Conservation (phyloP, 2,329 filamentous ascomycete genomes). For the Pseudogymnoascus sp. region DNA sequence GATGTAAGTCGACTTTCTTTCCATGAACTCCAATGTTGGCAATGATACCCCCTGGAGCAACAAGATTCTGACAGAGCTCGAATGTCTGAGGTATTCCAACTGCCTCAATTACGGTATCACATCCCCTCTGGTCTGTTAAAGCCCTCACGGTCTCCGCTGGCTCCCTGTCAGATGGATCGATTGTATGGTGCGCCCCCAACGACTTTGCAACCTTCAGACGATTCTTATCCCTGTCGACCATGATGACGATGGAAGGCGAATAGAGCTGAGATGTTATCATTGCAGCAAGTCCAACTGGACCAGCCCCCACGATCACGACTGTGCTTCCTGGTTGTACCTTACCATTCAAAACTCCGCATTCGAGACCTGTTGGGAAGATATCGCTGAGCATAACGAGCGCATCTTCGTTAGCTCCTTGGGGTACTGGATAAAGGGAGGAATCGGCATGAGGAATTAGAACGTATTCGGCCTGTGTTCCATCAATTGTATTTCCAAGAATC, state of each 20-base stretch:
- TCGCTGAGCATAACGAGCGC: conserved; percentile 52
- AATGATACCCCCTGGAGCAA: conserved; percentile 44
- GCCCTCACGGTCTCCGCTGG: conserved; percentile 32
- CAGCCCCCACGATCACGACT: conserved; percentile 46
- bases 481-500: conserved; percentile 50
- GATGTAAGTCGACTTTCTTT: conserved; percentile 40
- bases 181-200: conserved; percentile 39
- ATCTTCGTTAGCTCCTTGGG: conserved; percentile 73
- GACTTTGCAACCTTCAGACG: conserved; percentile 38
- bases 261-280: conserved; percentile 47
- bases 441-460: conserved; percentile 73
- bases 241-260: conserved; percentile 41
- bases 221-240: conserved; percentile 41
- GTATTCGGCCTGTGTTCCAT: conserved; percentile 80
- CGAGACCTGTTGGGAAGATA: conserved; percentile 47
- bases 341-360: conserved; percentile 44
- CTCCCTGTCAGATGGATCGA: conserved; percentile 32
- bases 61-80: conserved; percentile 42
- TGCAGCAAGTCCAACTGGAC: conserved; percentile 46
- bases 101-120: conserved; percentile 49
- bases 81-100: conserved; percentile 47
- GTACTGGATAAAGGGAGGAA: conserved; percentile 72
- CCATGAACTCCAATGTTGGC: conserved; percentile 53
- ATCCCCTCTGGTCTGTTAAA: conserved; percentile 42
- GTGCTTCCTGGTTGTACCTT: conserved; percentile 42